Conservation (phyloP, 116 monocot genomes). For the Zostera marina region DNA sequence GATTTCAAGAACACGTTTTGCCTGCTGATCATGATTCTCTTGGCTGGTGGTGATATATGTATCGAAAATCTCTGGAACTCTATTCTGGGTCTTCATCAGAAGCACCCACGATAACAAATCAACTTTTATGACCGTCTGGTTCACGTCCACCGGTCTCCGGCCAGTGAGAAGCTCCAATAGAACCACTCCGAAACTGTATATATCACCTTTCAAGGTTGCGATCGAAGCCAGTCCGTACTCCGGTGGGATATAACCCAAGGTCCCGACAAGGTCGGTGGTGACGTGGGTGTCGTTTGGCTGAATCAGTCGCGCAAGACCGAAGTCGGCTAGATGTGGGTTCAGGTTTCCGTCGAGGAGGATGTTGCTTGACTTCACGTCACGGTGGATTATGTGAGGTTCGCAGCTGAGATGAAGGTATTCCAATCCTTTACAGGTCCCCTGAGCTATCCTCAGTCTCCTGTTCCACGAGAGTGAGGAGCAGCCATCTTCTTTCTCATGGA, state of each 20-base stretch:
- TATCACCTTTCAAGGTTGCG: slow-evolving; percentile 50
- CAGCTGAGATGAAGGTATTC: slow-evolving; percentile 59
- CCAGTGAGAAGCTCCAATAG: slow-evolving; percentile 53
- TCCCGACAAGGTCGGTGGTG: slow-evolving; percentile 55
- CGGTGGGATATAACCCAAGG: slow-evolving; percentile 72
- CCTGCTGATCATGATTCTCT: too few relatives aligned
- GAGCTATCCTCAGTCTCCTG: slow-evolving; percentile 43
- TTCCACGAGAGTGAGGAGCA: slow-evolving; percentile 26
- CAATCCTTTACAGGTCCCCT: slow-evolving; percentile 49
- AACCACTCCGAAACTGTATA: slow-evolving; percentile 70
- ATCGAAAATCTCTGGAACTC: too few relatives aligned
- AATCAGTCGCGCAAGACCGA: slow-evolving; percentile 61
- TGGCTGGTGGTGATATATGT: too few relatives aligned
- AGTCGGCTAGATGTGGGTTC: slow-evolving; percentile 67
- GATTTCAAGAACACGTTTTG: too few relatives aligned
- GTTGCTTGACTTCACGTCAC: slow-evolving; percentile 65
- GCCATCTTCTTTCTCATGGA: slow-evolving; percentile 57
- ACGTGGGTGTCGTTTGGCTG: slow-evolving; percentile 60
- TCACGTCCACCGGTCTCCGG: slow-evolving; percentile 37
- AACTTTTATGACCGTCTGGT: too few relatives aligned
- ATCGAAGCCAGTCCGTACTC: slow-evolving; percentile 53
- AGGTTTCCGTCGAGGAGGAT: slow-evolving; percentile 51
- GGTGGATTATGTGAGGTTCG: slow-evolving; percentile 55
- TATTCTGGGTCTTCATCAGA: too few relatives aligned
- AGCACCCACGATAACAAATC: too few relatives aligned